Evolutionary conservation across 306 rosid species (phyloP).

Genomic region (Cajanus cajan): DNA sequence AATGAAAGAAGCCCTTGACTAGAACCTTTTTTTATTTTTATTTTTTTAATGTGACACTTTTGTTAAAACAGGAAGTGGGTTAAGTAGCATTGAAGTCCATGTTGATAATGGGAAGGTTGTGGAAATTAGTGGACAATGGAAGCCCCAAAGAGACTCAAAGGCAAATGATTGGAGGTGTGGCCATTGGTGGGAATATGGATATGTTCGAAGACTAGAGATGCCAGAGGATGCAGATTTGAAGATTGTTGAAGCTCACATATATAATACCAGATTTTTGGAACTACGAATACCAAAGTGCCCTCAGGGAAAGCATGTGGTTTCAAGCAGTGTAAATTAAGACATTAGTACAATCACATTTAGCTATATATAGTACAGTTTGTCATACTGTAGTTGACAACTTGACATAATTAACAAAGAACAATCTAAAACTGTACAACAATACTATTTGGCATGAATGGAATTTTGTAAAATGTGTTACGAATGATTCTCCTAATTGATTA

Average conservation of each 20-base stretch:
- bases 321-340: conserved; percentile 30
- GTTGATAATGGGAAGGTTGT: conserved; percentile 74
- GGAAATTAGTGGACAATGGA: conserved; percentile 85
- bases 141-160: conserved; percentile 54
- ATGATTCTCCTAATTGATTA: not conserved
- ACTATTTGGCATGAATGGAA: not conserved
- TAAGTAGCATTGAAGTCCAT: conserved; percentile 51
- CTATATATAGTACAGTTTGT: conserved; percentile 14
- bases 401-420: not conserved
- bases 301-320: conserved; percentile 37
- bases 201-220: conserved; percentile 78
- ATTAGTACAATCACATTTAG: not conserved
- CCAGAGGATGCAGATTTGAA: conserved; percentile 85
- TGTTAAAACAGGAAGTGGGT: conserved; percentile 63
- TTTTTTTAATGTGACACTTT: conserved; percentile 11
- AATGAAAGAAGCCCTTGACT: not conserved
- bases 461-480: not conserved
- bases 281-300: conserved; percentile 57
- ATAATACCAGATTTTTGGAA: conserved; percentile 56
- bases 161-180: conserved; percentile 73
- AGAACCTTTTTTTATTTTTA: not conserved
- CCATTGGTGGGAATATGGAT: conserved; percentile 90
- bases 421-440: not conserved
- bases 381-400: not conserved
- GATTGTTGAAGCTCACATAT: conserved; percentile 55